Evolutionary conservation across 139 green algal genomes (phyloP), one percentile per base, ranked within the genome.

Genomic region (Chlamydomonas incerta): DNA sequence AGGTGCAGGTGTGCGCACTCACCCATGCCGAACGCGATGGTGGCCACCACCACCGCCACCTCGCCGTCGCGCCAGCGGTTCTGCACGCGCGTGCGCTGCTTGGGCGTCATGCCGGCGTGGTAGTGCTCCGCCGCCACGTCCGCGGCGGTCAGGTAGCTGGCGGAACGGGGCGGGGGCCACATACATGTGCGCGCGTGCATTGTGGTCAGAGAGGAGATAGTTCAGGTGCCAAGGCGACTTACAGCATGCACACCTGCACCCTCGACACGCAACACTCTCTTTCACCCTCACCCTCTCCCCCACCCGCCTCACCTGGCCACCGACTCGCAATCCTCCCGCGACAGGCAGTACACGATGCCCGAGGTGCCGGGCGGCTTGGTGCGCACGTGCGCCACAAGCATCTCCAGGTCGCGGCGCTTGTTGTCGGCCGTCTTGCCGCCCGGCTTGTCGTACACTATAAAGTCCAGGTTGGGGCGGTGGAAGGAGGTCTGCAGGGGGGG

Each of bases 321-420:
- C 17, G 93, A 85, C 85, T 98, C 96, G 72, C 94, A 96, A 82
- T 99, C 95, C 2, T 95, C 91, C 0, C 93, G 89, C 0, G 95
- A 96, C 60, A 98, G 81, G 89, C 96, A 98, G 92, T 99, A 99
- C 26, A 99, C 91, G 71, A 99, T 98, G 68, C 97, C 97, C 50
- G 92, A 93, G 20, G 85, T 85, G 46, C 47, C 29, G 15, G 46
- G 14, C 13, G 82, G 77, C 47, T 80, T 81, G 33, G 60, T 77
- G 67, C 67, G 81, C 37, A 95, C 92, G 77, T 90, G 93, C 13
- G 86, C 74, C 50, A 92, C 74, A 31, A 94, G 90, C 15, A 76
- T 74, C 35, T 90, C 87, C 77, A 93, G 73, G 46, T 90, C 88
- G 0, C 76, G 79, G 1, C 84, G 70, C 70, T 90, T 80, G 50